These are phyloP conservation scores for Naegleria lovaniensis DNA, from an alignment of 208 protist genomes.

Conservation along the genomic window DNA sequence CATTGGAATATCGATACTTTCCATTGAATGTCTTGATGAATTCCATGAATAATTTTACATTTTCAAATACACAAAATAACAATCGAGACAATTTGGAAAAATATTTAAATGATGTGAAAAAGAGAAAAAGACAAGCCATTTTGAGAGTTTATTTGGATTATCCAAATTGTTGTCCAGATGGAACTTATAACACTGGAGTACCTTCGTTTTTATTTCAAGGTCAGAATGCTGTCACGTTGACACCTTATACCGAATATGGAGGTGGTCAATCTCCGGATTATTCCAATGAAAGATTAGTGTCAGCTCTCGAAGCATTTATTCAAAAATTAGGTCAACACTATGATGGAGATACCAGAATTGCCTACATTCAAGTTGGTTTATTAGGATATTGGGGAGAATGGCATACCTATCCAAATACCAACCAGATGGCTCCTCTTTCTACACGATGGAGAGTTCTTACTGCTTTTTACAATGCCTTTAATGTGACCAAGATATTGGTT, in stretches of 20 bases:
- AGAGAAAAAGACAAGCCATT: neutral
- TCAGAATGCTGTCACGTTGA: constrained; percentile 10
- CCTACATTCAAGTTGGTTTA: constrained; percentile 12
- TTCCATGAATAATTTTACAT: neutral
- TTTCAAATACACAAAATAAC: neutral
- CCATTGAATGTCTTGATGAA: constrained; percentile 3
- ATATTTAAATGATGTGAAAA: neutral
- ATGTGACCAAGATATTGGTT: constrained; percentile 4
- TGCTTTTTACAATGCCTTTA: neutral
- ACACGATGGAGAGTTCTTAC: neutral
- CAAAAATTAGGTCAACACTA: neutral
- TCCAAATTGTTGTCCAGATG: constrained; percentile 28
- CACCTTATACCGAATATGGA: constrained; percentile 20
- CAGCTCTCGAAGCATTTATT: neutral
- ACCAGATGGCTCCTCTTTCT: neutral
- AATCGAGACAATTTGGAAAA: neutral
- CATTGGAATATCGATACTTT: constrained; percentile 22
- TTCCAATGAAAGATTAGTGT: neutral
- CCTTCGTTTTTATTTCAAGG: neutral
- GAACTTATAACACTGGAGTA: constrained; percentile 6
- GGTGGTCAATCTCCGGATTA: constrained; percentile 26
- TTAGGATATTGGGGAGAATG: constrained; percentile 32
- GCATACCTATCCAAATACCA: constrained; percentile 31
- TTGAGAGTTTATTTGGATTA: constrained; percentile 23
- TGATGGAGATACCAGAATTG: constrained; percentile 28